Percentiles rank a stretch among this genome's conserved stretches.
Evolutionary conservation across 768 basidiomycete genomes (phyloP).

Genomic region (Amanita subjunquillea): DNA sequence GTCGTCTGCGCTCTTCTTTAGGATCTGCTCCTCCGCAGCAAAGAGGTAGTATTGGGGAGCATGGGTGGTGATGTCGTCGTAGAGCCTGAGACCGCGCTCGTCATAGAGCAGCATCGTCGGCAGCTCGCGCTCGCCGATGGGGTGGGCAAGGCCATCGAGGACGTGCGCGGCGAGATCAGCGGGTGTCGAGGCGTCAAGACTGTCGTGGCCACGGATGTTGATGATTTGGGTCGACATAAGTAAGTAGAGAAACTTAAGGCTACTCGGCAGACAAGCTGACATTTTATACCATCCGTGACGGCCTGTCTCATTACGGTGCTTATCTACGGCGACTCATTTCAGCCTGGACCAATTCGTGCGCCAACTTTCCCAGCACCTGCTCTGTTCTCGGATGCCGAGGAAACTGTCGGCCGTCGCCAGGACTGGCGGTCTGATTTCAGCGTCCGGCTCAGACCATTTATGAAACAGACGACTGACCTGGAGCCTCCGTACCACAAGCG

Average conservation of each 20-base stretch:
- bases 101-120: slow-evolving; percentile 85
- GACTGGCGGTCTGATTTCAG: slow-evolving; percentile 19
- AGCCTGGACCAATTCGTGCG: slow-evolving; percentile 44
- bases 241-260: too few species aligned
- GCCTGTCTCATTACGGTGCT: not conserved
- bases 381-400: slow-evolving; percentile 62
- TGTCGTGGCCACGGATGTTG: slow-evolving; percentile 31
- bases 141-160: slow-evolving; percentile 42
- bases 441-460: not conserved
- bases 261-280: not conserved
- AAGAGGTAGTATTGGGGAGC: slow-evolving; percentile 87
- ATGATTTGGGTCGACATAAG: slow-evolving; percentile 39
- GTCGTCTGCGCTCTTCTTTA: slow-evolving; percentile 60
- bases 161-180: slow-evolving; percentile 36
- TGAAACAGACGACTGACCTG: slow-evolving; percentile 32
- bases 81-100: slow-evolving; percentile 74
- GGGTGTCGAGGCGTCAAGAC: slow-evolving; percentile 16
- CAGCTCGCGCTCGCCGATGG: slow-evolving; percentile 46
- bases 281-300: not conserved
- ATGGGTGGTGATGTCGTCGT: slow-evolving; percentile 75
- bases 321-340: slow-evolving; percentile 34
- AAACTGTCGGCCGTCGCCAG: slow-evolving; percentile 59
- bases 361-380: slow-evolving; percentile 55
- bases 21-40: slow-evolving; percentile 76
- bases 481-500: slow-evolving; percentile 53